Evolutionary conservation across 495 filamentous ascomycete genomes (phyloP).

Genomic region (Aspergillus leporis): DNA sequence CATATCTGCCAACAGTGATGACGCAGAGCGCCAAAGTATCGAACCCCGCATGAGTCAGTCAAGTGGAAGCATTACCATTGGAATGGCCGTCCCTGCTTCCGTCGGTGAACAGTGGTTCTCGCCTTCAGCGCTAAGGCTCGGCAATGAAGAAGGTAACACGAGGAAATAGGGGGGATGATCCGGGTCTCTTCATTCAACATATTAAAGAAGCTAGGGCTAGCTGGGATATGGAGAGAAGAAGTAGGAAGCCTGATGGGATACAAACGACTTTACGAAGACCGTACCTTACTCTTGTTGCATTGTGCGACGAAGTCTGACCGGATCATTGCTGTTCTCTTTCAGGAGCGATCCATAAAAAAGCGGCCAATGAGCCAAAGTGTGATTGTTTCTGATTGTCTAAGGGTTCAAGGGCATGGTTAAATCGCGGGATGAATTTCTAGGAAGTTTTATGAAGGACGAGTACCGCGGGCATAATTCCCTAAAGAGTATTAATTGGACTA

Average conservation of each 20-base stretch:
- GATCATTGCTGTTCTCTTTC: neutral
- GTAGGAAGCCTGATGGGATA: neutral
- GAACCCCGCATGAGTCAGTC: too few relatives aligned
- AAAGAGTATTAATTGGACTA: neutral
- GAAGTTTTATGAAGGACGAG: neutral
- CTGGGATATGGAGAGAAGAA: neutral
- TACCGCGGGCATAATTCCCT: neutral
- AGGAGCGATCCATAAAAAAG: neutral
- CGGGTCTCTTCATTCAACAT: neutral
- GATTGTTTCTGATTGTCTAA: neutral
- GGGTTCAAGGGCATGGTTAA: neutral
- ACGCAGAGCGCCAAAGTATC: neutral
- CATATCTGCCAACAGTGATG: neutral
- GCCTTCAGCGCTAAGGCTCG: neutral
- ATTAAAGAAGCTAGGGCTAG: neutral
- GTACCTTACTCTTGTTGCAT: neutral
- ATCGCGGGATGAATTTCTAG: neutral
- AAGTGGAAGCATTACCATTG: neutral
- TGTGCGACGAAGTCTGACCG: neutral
- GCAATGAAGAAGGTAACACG: neutral
- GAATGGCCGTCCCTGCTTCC: neutral
- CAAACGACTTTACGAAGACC: neutral
- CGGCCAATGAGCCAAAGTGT: neutral
- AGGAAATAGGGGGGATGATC: neutral
- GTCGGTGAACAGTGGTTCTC: neutral